Evolutionary conservation across 768 basidiomycete species (phyloP), one percentile per base, ranked within the genome.

Genomic region (Kwoniella dejecticola): DNA sequence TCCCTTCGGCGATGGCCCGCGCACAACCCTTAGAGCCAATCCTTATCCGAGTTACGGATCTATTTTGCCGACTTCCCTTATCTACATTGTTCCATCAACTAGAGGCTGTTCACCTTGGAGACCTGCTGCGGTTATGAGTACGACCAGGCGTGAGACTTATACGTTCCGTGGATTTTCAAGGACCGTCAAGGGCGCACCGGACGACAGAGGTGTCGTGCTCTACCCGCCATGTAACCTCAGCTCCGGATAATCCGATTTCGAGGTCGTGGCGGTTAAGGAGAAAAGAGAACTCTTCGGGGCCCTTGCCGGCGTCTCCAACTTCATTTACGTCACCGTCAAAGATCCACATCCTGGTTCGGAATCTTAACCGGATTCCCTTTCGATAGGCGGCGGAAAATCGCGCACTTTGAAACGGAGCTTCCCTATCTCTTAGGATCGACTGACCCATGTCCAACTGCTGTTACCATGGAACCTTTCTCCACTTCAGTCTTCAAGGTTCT

Each of bases 391-490:
- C 81, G 83, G 83, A 85, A 70, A 85, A 85, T 83, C 82, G 82
- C 66, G 72, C 82, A 80, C 84, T 85, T 86, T 85, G 81, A 85
- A 85, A 85, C 84, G 83, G 85, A 85, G 83, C 83, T 86, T 84
- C 83, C 84, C 85, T 86, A 85, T 85, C 83, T 84, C 85, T 86
- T 86, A 86, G 85, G 86, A 87, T 86, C 85, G 85, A 87, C 86
- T 88, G 83, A 87, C 86, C 86, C 86, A 85, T 87, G 86, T 87
- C 84, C 87, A 87, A 87, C 85, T 86, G 85, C 86, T 87, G 86
- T 87, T 87, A 86, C 84, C 87, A 87, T 85, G 86, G 86, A 87
- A 87, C 87, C 86, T 86, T 87, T 88, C 86, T 86, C 87, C 87
- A 87, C 87, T 87, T 87, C 87, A 87, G 87, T 87, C 87, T 85